Evolutionary conservation across 192 early-diverging fungal species (phyloP), one percentile per base, ranked within the genome.

Genomic region (Spizellomyces sp.): DNA sequence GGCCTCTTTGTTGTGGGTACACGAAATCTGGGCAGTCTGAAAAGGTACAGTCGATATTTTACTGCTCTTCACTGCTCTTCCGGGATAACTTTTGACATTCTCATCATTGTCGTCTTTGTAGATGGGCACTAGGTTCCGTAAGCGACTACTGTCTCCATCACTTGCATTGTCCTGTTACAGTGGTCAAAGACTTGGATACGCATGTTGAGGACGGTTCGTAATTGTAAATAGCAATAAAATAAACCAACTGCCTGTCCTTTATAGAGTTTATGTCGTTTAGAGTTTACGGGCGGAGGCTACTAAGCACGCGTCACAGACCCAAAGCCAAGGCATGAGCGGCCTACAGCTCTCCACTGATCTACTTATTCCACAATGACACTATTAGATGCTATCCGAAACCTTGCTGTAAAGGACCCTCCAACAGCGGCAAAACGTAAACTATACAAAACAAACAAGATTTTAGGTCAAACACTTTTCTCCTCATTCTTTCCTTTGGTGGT

Each of bases 71-170:
- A 55, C 14, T 19, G 21, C 22, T 17, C 52, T 69, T 14, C 8
- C 14, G 17, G 43, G 15, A n/a, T n/a, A n/a, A n/a, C n/a, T n/a
- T n/a, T n/a, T n/a, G 27, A 0, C 27, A 36, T 36, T 36, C 27
- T 36, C 1, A 36, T 36, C 27, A 36, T 36, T 36, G 27, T 36
- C 27, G 3, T 48, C 22, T 64, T 14, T 27, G 15, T 52, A 75
- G 67, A 70, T 75, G 74, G 74, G 74, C 74, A 7, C 55, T 75
- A 8, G 76, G 76, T 14, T 77, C 76, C 48, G 76, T 77, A 36
- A 62, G 58, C 19, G 76, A 77, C 45, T 77, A 77, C 70, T 72
- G 70, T 57, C 42, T 77, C 10, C 66, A 67, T 27, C 76, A 77
- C 61, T 55, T 77, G 45, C 8, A 14, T 14, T 72, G 66, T 45